Percentiles rank a stretch among this genome's conserved stretches.
Evolutionary conservation across 345 rosid genomes (phyloP).

Genomic region (Camelina neglecta): DNA sequence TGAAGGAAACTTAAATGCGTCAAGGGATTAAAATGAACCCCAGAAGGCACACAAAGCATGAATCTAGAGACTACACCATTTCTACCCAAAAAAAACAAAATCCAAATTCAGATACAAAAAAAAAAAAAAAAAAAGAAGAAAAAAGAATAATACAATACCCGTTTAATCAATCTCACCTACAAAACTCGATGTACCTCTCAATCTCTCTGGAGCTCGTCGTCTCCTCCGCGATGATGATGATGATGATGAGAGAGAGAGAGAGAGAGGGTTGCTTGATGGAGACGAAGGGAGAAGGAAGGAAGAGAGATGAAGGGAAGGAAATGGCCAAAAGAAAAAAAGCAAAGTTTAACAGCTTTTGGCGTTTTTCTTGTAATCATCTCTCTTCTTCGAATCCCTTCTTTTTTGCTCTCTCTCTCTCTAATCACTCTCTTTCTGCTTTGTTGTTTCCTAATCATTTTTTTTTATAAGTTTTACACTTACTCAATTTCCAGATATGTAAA

Average conservation of each 20-base stretch:
- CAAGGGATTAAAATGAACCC: background rate
- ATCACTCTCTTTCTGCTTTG: constrained; percentile 22
- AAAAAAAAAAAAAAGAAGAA: background rate
- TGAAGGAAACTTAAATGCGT: background rate
- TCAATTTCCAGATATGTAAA: constrained; percentile 28
- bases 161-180: constrained; percentile 7
- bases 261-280: constrained; percentile 39
- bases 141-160: constrained; percentile 9
- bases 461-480: background rate
- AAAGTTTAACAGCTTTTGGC: constrained; percentile 23
- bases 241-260: constrained; percentile 18
- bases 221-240: constrained; percentile 25
- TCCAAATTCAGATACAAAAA: constrained; percentile 4
- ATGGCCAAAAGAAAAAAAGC: constrained; percentile 15
- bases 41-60: background rate
- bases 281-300: constrained; percentile 24
- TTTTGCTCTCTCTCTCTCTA: constrained; percentile 16
- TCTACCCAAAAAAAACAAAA: background rate
- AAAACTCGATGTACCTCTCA: constrained; percentile 37
- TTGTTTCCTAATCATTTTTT: constrained; percentile 30
- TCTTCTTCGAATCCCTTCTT: constrained; percentile 3
- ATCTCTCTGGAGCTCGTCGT: constrained; percentile 33
- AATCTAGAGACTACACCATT: background rate
- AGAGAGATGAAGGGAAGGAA: constrained; percentile 18
- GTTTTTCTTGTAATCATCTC: constrained; percentile 1